These are phyloP conservation scores for Euphrasia arctica DNA, from an alignment of 305 asterid species.

Conservation along the genomic window DNA sequence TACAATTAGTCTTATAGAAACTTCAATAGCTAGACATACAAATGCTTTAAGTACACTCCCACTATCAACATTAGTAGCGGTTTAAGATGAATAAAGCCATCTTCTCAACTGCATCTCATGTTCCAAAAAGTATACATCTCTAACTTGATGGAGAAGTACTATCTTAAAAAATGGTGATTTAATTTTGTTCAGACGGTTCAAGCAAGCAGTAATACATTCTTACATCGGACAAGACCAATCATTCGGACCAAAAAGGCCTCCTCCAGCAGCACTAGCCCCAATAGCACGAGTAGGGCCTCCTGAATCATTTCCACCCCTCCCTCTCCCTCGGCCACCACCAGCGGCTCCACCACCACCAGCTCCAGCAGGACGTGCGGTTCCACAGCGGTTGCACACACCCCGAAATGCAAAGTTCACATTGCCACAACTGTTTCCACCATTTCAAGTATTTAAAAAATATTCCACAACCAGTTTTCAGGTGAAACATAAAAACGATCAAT, in stretches of 20 bases:
- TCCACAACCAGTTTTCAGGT: conserved; percentile 15
- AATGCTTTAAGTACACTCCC: not conserved
- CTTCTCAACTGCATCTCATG: not conserved
- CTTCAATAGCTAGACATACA: not conserved
- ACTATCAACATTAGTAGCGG: too few species aligned
- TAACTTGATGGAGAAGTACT: not conserved
- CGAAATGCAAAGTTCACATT: conserved; percentile 98
- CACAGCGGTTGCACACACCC: conserved; percentile 98
- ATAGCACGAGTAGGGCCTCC: conserved; percentile 62
- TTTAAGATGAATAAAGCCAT: too few species aligned
- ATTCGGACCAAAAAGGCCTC: conserved; percentile 96
- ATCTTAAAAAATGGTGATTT: not conserved
- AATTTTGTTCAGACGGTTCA: not conserved
- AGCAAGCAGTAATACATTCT: conserved; percentile 24
- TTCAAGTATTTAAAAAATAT: conserved; percentile 24
- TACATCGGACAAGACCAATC: conserved; percentile 99
- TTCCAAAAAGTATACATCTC: not conserved
- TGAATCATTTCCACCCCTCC: conserved; percentile 61
- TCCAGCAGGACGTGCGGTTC: conserved; percentile 95
- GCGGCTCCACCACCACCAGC: conserved; percentile 66
- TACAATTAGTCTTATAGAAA: not conserved
- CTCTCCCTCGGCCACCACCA: conserved; percentile 90
- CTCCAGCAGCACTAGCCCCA: conserved; percentile 53
- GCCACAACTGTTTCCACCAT: conserved; percentile 70
- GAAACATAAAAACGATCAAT: conserved; percentile 8